Conservation (phyloP, 78 protist genomes). For the Dictyostelium firmibasis region DNA sequence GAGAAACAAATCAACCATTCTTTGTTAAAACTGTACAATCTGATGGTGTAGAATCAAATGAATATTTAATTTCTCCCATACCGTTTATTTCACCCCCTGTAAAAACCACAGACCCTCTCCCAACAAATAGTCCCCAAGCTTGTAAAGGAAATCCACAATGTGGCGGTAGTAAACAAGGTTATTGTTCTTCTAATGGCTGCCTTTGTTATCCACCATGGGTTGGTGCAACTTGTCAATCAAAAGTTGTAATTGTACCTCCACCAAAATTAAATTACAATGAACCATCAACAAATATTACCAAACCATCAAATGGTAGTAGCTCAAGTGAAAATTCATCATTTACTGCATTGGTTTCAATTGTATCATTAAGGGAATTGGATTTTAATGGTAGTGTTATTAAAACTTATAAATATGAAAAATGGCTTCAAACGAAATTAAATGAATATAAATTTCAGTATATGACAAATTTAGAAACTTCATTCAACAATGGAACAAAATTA, state of each 20-base stretch:
- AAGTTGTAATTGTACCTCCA: not conserved
- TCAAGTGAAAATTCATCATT: not conserved
- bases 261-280: not conserved
- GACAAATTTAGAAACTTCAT: not conserved
- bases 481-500: not conserved
- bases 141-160: not conserved
- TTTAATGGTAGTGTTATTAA: not conserved
- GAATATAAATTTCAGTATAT: not conserved
- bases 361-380: constrained; percentile 4
- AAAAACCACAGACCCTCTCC: not conserved
- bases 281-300: not conserved
- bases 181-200: not conserved
- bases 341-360: not conserved
- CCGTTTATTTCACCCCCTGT: not conserved
- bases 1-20: not conserved
- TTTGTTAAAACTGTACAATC: not conserved
- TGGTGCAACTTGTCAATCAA: not conserved
- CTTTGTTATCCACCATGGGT: not conserved
- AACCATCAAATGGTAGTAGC: not conserved
- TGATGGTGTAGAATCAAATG: not conserved
- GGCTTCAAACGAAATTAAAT: not conserved
- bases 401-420: not conserved
- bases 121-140: not conserved
- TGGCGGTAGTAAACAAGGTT: not conserved
- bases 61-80: not conserved